Base-by-base conservation (phyloP, 768 basidiomycete genomes). In the Boletus vermiculosoides region DNA sequence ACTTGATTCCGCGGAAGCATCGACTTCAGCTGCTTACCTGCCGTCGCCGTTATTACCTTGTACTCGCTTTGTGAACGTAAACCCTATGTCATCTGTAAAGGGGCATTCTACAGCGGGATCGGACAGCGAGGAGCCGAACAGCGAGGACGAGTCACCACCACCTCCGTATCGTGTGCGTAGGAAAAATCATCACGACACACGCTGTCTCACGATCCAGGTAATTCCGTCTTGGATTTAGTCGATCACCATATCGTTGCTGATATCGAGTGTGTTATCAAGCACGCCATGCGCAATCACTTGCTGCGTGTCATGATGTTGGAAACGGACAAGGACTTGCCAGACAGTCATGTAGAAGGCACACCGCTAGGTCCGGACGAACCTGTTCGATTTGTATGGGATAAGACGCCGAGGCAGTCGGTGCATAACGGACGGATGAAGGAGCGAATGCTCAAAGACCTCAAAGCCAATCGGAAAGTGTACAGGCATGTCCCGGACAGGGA, bases 351-450 rank as follows among this genome's bases (percentile, higher is more conserved):
- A 11, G 88, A 90, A 63, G 85, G 82, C 16, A 73, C 69, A 12
- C 63, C 71, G 4, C 63, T 84, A 1, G 74, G 71, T 3, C 63
- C 74, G 12, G 67, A 76, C 22, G 79, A 84, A n/a, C 81, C 87
- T 1, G 76, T 90, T 15, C 84, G 88, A 20, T 90, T 90, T 60
- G 84, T 89, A 5, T 91, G 89, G 89, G 83, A 86, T 58, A 88
- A 88, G 68, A 91, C 89, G 2, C 76, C 81, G 12, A 87, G 84
- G 57, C 86, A 90, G 63, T 90, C 88, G 1, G 78, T 83, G 20
- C 88, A 90, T 63, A 91, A 91, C 56, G 75, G 78, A 11, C 78
- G 80, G 15, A 90, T 90, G 88, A 90, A 86, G 72, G 71, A 76
- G 16, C 83, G 84, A 10, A 68, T 89, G 9, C 66, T 90, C 22